A percentile compares a stretch with the other conserved stretches of the same genome.
Evolutionary conservation across 2,329 filamentous ascomycete genomes (phyloP).

Genomic region (Fusarium sp.): DNA sequence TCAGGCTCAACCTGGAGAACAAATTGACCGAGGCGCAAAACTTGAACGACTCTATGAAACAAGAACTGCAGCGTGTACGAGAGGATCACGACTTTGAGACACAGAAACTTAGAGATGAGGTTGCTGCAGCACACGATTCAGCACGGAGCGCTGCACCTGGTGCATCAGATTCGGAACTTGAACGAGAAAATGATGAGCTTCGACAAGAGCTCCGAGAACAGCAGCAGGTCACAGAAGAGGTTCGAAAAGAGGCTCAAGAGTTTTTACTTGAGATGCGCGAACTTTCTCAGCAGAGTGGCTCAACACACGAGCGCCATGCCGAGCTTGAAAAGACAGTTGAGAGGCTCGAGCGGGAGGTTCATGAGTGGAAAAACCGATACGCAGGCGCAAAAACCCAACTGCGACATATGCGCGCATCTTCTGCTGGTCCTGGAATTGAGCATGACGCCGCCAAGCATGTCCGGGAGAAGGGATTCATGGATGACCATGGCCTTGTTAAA

Average conservation of each 20-base stretch:
- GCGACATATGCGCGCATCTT: conserved; percentile 83
- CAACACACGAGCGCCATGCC: conserved; percentile 85
- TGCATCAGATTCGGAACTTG: conserved; percentile 66
- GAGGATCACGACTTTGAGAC: conserved; percentile 75
- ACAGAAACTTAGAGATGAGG: conserved; percentile 72
- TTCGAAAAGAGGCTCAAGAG: conserved; percentile 83
- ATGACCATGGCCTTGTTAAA: conserved; percentile 82
- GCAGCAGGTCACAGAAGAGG: conserved; percentile 86
- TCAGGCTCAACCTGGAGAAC: conserved; percentile 76
- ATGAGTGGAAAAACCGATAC: conserved; percentile 92
- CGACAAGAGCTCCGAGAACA: conserved; percentile 77
- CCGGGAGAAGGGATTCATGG: conserved; percentile 75
- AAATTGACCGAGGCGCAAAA: conserved; percentile 80
- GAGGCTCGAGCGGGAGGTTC: conserved; percentile 83
- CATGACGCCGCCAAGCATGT: conserved; percentile 77
- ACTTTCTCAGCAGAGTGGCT: conserved; percentile 83
- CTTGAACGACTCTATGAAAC: conserved; percentile 82
- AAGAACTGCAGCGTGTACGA: conserved; percentile 81
- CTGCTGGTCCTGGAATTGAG: conserved; percentile 77
- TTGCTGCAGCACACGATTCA: conserved; percentile 65
- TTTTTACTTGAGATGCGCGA: conserved; percentile 91
- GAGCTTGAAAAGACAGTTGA: conserved; percentile 81
- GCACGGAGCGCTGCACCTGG: conserved; percentile 43
- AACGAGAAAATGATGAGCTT: conserved; percentile 77
- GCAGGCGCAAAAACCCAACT: conserved; percentile 89